Evolutionary conservation across 2,329 filamentous ascomycete genomes (phyloP).

Genomic region (Geosmithia putterillii): DNA sequence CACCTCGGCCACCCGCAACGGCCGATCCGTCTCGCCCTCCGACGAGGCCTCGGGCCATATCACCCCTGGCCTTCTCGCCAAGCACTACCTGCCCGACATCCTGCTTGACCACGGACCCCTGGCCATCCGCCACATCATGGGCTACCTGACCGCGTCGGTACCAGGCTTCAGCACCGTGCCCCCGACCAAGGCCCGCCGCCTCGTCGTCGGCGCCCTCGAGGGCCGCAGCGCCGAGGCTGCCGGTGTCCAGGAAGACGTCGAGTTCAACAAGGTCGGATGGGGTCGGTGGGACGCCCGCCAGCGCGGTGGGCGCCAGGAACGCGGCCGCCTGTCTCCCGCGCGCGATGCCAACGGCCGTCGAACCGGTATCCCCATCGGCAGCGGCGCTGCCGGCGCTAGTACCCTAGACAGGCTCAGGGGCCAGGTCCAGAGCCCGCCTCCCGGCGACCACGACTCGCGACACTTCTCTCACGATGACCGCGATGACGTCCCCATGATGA

Average conservation of each 20-base stretch:
- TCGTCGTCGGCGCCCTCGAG: conserved; percentile 88
- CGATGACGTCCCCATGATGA: conserved; percentile 55
- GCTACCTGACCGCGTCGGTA: conserved; percentile 83
- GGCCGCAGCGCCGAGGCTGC: conserved; percentile 56
- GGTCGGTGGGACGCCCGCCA: conserved; percentile 84
- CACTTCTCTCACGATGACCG: conserved; percentile 64
- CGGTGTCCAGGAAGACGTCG: conserved; percentile 51
- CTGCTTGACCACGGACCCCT: conserved; percentile 80
- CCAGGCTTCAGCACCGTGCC: conserved; percentile 86
- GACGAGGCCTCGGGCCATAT: conserved; percentile 71
- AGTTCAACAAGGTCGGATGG: conserved; percentile 95
- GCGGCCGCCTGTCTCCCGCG: conserved; percentile 18
- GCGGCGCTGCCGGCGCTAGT: conserved; percentile 18
- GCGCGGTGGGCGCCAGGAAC: conserved; percentile 46
- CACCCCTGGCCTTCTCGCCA: conserved; percentile 74
- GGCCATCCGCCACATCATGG: conserved; percentile 92
- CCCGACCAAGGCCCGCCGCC: conserved; percentile 75
- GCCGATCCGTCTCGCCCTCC: conserved; percentile 30
- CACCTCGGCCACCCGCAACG: conserved; percentile 17
- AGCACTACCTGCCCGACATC: conserved; percentile 82
- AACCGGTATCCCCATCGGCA: conserved; percentile 45
- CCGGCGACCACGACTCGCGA: conserved; percentile 57
- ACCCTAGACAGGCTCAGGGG: conserved; percentile 30
- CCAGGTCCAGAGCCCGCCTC: conserved; percentile 31
- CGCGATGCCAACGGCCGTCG: conserved; percentile 12